Conservation (phyloP, 2,329 filamentous ascomycete genomes). For the Amauroascus niger region DNA sequence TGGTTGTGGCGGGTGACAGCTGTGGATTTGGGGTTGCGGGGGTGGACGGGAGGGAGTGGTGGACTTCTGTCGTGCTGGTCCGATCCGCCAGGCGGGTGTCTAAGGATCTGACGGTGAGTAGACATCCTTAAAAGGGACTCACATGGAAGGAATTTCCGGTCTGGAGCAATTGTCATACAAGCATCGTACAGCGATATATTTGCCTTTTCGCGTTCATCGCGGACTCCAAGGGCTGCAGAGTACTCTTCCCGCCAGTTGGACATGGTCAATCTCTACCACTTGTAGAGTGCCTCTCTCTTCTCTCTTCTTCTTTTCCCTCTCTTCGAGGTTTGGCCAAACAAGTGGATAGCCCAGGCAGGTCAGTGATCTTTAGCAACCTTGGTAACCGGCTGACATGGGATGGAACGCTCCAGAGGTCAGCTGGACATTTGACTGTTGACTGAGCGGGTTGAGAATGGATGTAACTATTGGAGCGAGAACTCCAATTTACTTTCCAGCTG, state of each 20-base stretch:
- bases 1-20: conserved; percentile 29
- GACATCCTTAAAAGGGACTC: neutral
- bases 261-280: conserved; percentile 34
- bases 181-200: conserved; percentile 63
- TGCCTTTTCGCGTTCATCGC: conserved; percentile 58
- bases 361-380: neutral
- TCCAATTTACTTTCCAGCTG: neutral
- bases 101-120: conserved; percentile 25
- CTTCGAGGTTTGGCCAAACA: neutral
- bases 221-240: conserved; percentile 59
- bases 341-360: neutral
- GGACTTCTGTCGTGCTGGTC: conserved; percentile 39
- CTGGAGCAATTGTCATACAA: conserved; percentile 44
- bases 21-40: conserved; percentile 1
- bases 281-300: neutral
- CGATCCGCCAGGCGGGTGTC: conserved; percentile 59
- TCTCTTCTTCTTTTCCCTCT: too few relatives aligned
- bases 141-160: conserved; percentile 5
- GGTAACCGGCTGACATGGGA: neutral
- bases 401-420: neutral
- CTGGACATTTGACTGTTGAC: neutral
- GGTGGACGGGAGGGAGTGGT: neutral
- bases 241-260: conserved; percentile 76
- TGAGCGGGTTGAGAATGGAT: neutral
- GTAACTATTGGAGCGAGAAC: too few relatives aligned